Evolutionary conservation across 345 rosid genomes (phyloP), one percentile per base, ranked within the genome.

Genomic region (Acer campestre): DNA sequence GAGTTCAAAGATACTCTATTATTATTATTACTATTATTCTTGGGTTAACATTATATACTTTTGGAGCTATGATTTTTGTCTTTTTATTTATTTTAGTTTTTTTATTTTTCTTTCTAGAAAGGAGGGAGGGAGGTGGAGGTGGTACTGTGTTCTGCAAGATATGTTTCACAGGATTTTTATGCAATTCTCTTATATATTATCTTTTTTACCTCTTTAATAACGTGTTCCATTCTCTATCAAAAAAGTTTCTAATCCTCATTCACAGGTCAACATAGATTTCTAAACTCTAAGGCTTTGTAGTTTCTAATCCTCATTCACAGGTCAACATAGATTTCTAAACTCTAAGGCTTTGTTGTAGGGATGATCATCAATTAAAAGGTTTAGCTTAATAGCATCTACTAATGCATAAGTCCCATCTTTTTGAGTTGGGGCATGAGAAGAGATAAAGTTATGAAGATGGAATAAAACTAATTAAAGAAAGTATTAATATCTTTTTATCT

Each of bases 311-410:
- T 70, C 8, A 16, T 70, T 70, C 42, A 53, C 48, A 9, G 25
- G 55, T 53, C 23, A 53, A 3, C 4, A 31, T 71, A 10, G 23
- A 11, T 29, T 35, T 75, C 56, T 35, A 31, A 56, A 62, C 8
- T 61, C 75, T 62, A 17, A 27, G 61, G 56, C 38, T 49, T n/a
- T 48, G 59, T 61, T 61, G 48, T 55, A 9, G 42, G 29, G 72
- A 38, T 48, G 69, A 11, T 31, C 31, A 40, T 62, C 16, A 27
- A 17, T 5, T 40, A 20, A 40, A 12, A 35, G 4, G 6, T 64
- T 64, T 64, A 14, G 10, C 38, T 20, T 67, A 10, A 56, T 38
- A 44, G 66, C n/a, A 58, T 72, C 75, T 58, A 58, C 75, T 58
- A 58, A 40, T 38, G 10, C 25, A n/a, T 51, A 38, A 55, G 22